Evolutionary conservation across 169 alveolate species (phyloP).

Genomic region (Plasmodium relictum): DNA sequence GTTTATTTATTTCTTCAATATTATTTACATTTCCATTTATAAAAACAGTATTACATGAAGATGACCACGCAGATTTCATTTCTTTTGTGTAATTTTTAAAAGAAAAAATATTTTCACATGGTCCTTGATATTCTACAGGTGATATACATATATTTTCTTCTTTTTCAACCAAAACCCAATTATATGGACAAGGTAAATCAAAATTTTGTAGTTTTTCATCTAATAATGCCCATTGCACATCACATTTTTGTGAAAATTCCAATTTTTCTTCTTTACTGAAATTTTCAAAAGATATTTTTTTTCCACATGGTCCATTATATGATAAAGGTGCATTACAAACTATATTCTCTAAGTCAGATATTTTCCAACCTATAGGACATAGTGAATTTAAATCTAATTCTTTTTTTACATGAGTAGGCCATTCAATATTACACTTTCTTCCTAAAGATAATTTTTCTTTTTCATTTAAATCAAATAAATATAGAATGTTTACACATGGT

Average conservation of each 20-base stretch:
- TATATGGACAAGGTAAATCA: slow-evolving; percentile 64
- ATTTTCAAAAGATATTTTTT: slow-evolving; percentile 36
- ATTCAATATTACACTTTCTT: slow-evolving; percentile 77
- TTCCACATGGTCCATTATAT: slow-evolving; percentile 76
- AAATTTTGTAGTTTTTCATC: slow-evolving; percentile 30
- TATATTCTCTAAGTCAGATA: slow-evolving; percentile 1
- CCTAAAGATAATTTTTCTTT: slow-evolving; percentile 35
- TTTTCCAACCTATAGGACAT: slow-evolving; percentile 76
- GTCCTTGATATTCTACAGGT: slow-evolving; percentile 77
- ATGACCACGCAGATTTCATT: slow-evolving; percentile 84
- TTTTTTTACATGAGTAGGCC: slow-evolving; percentile 32
- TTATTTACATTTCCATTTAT: neutral
- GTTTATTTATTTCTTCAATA: neutral
- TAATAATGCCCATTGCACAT: slow-evolving; percentile 42
- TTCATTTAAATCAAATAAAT: slow-evolving; percentile 45
- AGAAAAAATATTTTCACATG: slow-evolving; percentile 81
- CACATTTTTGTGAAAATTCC: slow-evolving; percentile 34
- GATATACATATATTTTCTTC: slow-evolving; percentile 48
- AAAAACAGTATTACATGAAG: slow-evolving; percentile 77
- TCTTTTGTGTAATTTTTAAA: slow-evolving; percentile 76
- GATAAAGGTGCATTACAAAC: slow-evolving; percentile 38
- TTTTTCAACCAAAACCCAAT: slow-evolving; percentile 47
- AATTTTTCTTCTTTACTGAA: slow-evolving; percentile 67
- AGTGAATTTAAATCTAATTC: slow-evolving; percentile 1
- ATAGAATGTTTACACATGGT: slow-evolving; percentile 74